Conservation (phyloP, 768 basidiomycete species). For the Butyriboletus loyo region DNA sequence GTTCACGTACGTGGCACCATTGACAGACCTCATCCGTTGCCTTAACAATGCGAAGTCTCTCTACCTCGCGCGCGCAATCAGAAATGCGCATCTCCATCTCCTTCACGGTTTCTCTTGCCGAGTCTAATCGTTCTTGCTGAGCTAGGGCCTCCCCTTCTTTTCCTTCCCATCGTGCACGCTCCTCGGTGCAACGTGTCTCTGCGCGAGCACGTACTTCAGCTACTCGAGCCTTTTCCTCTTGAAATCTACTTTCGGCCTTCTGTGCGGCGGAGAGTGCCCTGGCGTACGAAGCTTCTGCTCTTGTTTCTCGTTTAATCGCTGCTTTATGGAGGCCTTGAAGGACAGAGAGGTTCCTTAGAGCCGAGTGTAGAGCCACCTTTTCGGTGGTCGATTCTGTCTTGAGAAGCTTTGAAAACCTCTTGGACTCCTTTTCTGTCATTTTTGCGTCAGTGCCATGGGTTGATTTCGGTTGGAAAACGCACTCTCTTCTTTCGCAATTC, state of each 20-base stretch:
- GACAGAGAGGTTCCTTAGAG: constrained; percentile 61
- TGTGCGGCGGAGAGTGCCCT: constrained; percentile 56
- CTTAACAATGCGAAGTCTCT: constrained; percentile 59
- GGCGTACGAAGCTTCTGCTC: constrained; percentile 50
- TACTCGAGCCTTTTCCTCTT: constrained; percentile 58
- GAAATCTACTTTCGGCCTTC: constrained; percentile 58
- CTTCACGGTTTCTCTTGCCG: constrained; percentile 48
- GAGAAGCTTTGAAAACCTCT: constrained; percentile 65
- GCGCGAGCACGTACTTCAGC: constrained; percentile 50
- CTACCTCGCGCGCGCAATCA: constrained; percentile 73
- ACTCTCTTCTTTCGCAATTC: constrained; percentile 54
- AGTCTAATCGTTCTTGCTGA: constrained; percentile 48
- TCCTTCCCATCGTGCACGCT: constrained; percentile 57
- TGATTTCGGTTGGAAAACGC: constrained; percentile 10
- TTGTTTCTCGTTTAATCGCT: constrained; percentile 63
- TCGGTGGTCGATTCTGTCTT: constrained; percentile 67
- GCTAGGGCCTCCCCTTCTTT: constrained; percentile 46
- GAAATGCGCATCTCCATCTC: constrained; percentile 61
- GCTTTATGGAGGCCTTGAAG: constrained; percentile 70
- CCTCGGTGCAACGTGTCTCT: constrained; percentile 44
- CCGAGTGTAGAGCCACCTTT: constrained; percentile 55
- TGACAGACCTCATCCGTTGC: constrained; percentile 57
- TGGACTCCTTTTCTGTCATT: constrained; percentile 52
- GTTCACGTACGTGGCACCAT: constrained; percentile 2
- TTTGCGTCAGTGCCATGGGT: background rate